A percentile compares a stretch with the other conserved stretches of the same genome.
phyloP scores from a whole-genome alignment of 768 basidiomycete species.

The Agaricus blazei region DNA sequence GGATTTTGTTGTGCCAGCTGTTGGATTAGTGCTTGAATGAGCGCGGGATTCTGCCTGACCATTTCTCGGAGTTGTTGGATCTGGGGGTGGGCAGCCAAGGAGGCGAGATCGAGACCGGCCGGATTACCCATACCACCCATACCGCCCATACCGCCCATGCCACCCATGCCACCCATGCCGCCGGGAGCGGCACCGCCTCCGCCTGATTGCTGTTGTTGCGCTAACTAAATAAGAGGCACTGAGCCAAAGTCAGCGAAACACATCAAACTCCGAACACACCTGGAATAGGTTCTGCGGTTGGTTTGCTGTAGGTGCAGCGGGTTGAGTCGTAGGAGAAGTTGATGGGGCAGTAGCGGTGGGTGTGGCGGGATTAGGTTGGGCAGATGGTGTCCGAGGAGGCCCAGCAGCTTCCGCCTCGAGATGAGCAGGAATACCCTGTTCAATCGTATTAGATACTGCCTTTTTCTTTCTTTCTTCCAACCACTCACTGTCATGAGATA shows the following conservation, averaged over 20 bases:
- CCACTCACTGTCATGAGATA: constrained; percentile 84
- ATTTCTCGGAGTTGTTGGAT: constrained; percentile 70
- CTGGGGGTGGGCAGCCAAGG: constrained; percentile 58
- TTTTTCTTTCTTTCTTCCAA: neutral
- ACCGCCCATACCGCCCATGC: constrained; percentile 25
- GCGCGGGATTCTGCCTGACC: constrained; percentile 69
- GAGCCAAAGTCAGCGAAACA: neutral
- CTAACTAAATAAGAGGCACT: constrained; percentile 40
- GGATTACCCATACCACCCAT: neutral
- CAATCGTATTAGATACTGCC: constrained; percentile 9
- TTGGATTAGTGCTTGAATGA: constrained; percentile 57
- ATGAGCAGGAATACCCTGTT: constrained; percentile 77
- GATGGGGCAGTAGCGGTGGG: constrained; percentile 22
- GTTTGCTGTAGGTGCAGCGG: constrained; percentile 20
- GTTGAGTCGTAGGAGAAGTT: constrained; percentile 25
- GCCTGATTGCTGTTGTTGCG: constrained; percentile 57
- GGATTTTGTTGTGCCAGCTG: neutral
- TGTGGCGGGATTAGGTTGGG: constrained; percentile 22
- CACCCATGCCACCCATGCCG: constrained; percentile 18
- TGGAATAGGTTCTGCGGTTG: constrained; percentile 86
- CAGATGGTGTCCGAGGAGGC: constrained; percentile 25
- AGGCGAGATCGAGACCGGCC: constrained; percentile 37
- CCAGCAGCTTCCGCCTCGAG: constrained; percentile 47
- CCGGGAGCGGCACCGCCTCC: neutral
- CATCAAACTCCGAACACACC: constrained; percentile 32